A percentile compares a stretch with the other conserved stretches of the same genome.
phyloP scores from a whole-genome alignment of 768 basidiomycete genomes.

The Lentinus tigrinus region DNA sequence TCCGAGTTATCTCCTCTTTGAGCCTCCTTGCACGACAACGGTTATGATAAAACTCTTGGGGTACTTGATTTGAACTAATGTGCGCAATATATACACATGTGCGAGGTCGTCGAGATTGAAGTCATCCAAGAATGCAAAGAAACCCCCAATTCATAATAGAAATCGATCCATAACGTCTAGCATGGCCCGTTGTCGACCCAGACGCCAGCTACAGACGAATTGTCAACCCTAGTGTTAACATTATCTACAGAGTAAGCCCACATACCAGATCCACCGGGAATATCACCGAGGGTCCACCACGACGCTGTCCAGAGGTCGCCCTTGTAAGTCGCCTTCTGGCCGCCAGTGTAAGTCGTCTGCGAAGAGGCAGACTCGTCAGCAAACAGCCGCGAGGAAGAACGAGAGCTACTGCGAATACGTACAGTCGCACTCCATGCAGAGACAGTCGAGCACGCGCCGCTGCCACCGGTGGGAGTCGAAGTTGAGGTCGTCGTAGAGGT shows the following conservation, averaged over 20 bases:
- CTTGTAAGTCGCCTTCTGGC: slow-evolving; percentile 43
- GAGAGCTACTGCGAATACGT: slow-evolving; percentile 11
- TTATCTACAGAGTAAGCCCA: neutral
- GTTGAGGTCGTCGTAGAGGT: slow-evolving; percentile 16
- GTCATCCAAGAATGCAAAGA: neutral
- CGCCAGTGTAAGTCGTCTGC: slow-evolving; percentile 46
- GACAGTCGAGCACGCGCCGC: slow-evolving; percentile 39
- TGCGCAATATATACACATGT: neutral
- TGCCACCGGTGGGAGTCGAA: slow-evolving; percentile 20
- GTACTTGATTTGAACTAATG: too few species aligned
- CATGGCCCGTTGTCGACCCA: slow-evolving; percentile 54
- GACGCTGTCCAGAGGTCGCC: slow-evolving; percentile 58
- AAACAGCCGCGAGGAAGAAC: neutral
- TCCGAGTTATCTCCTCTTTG: too few species aligned
- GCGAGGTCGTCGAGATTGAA: neutral
- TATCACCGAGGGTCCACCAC: slow-evolving; percentile 65
- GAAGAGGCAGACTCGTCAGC: neutral
- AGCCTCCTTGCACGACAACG: too few species aligned
- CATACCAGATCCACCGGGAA: slow-evolving; percentile 50
- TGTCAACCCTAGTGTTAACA: neutral
- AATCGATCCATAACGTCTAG: slow-evolving; percentile 10
- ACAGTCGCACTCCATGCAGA: slow-evolving; percentile 50
- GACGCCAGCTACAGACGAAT: slow-evolving; percentile 42
- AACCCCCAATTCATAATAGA: too few species aligned
- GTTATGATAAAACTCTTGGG: too few species aligned